Conservation (phyloP, 768 basidiomycete genomes). For the Collybiopsis confluens region DNA sequence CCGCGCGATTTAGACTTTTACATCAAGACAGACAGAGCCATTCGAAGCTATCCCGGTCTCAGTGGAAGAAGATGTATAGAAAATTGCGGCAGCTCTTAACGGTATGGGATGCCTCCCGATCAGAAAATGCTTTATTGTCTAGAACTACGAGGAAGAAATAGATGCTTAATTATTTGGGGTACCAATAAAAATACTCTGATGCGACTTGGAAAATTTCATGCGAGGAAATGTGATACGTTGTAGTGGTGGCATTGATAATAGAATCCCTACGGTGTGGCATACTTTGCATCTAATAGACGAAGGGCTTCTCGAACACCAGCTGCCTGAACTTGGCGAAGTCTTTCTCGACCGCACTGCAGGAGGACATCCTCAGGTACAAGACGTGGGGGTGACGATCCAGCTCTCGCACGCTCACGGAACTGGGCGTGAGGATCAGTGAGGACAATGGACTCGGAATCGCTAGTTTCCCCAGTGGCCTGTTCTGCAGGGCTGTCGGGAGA, state of each 20-base stretch:
- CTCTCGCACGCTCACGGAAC: conserved; percentile 41
- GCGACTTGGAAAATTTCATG: conserved; percentile 2
- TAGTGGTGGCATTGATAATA: too few relatives aligned
- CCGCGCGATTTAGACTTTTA: conserved; percentile 42
- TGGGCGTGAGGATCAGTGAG: conserved; percentile 53
- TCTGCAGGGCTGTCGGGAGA: conserved; percentile 27
- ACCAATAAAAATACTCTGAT: neutral
- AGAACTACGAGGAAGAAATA: conserved; percentile 2
- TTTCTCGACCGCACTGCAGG: conserved; percentile 56
- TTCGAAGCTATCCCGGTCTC: conserved; percentile 22
- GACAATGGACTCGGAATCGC: conserved; percentile 35
- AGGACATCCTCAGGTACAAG: conserved; percentile 61
- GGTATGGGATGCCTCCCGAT: conserved; percentile 12
- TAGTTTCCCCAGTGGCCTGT: neutral
- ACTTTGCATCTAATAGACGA: conserved; percentile 66
- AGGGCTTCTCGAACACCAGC: conserved; percentile 75
- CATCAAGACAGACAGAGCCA: conserved; percentile 19
- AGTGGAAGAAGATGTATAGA: conserved; percentile 32
- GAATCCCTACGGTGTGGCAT: conserved; percentile 18
- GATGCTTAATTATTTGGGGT: neutral
- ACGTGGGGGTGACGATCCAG: conserved; percentile 39
- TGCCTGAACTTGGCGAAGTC: conserved; percentile 61
- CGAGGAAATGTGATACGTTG: conserved; percentile 4
- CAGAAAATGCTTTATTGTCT: neutral
- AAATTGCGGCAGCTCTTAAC: conserved; percentile 23